Conservation (phyloP, 139 green algal genomes). For the Raphidocelis subcapitata region DNA sequence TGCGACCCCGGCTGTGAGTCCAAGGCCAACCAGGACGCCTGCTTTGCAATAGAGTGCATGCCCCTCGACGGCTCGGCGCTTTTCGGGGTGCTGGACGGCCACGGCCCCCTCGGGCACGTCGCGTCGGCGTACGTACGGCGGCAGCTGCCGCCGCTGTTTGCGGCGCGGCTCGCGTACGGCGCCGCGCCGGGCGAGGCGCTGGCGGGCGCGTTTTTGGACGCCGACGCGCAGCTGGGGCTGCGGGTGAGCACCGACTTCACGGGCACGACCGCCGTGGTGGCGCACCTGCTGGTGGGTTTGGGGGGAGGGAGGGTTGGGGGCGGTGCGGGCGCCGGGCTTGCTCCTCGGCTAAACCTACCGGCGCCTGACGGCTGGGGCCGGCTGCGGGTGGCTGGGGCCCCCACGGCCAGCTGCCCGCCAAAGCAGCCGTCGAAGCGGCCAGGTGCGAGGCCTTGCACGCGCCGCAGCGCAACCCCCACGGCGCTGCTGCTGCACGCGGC, state of each 20-base stretch:
- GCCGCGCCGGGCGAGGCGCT: neutral
- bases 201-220: slow-evolving; percentile 37
- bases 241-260: slow-evolving; percentile 55
- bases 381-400: too few species aligned
- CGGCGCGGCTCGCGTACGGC: slow-evolving; percentile 32
- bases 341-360: too few species aligned
- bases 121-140: slow-evolving; percentile 50
- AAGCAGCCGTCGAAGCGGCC: too few species aligned
- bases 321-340: too few species aligned
- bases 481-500: too few species aligned
- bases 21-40: too few species aligned
- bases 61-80: slow-evolving; percentile 45
- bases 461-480: too few species aligned
- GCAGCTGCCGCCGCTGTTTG: slow-evolving; percentile 47
- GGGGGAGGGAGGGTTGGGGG: too few species aligned
- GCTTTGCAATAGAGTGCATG: slow-evolving; percentile 43
- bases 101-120: slow-evolving; percentile 58
- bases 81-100: slow-evolving; percentile 61
- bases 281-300: slow-evolving; percentile 24
- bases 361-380: too few species aligned
- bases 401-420: too few species aligned
- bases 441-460: too few species aligned
- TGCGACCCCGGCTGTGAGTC: too few species aligned
- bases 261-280: slow-evolving; percentile 63
- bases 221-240: slow-evolving; percentile 32